Evolutionary conservation across 1,139 yeast genomes (phyloP).

Genomic region (Kodamaea fungicola): DNA sequence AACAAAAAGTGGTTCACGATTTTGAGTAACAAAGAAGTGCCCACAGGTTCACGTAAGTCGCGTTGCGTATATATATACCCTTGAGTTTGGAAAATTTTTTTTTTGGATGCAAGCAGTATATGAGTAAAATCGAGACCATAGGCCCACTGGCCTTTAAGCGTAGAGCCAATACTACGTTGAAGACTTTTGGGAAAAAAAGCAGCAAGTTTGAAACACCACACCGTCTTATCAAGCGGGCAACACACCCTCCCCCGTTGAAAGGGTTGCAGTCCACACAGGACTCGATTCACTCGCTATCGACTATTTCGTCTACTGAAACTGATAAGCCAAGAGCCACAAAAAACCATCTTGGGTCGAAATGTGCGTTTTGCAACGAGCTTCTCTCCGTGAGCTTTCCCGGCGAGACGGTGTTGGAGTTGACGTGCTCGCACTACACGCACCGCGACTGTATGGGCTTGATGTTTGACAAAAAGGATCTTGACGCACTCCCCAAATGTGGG

Average conservation of each 20-base stretch:
- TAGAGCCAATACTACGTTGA: constrained; percentile 4
- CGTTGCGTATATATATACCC: no score
- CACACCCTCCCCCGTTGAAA: constrained; percentile 3
- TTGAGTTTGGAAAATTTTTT: no score
- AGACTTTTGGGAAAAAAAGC: not conserved
- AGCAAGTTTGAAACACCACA: constrained; percentile 7
- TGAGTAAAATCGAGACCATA: constrained; percentile 5
- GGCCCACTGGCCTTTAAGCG: constrained; percentile 5
- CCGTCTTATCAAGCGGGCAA: constrained; percentile 6
- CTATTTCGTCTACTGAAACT: constrained; percentile 1
- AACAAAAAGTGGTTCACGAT: no score
- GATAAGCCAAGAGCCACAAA: constrained; percentile 1
- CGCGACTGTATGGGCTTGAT: constrained; percentile 23
- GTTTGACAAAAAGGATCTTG: constrained; percentile 10
- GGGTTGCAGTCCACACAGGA: constrained; percentile 1
- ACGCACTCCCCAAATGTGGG: constrained; percentile 9
- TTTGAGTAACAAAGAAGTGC: no score
- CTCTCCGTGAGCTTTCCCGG: constrained; percentile 16
- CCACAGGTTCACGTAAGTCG: no score
- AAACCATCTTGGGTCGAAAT: constrained; percentile 7
- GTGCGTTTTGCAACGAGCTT: constrained; percentile 30
- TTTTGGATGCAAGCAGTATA: not conserved
- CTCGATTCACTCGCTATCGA: constrained; percentile 2
- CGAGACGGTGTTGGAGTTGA: constrained; percentile 23
- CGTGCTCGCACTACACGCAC: constrained; percentile 30